Evolutionary conservation across 148 eudicot genomes (phyloP).

Genomic region (Linanthus parryae): DNA sequence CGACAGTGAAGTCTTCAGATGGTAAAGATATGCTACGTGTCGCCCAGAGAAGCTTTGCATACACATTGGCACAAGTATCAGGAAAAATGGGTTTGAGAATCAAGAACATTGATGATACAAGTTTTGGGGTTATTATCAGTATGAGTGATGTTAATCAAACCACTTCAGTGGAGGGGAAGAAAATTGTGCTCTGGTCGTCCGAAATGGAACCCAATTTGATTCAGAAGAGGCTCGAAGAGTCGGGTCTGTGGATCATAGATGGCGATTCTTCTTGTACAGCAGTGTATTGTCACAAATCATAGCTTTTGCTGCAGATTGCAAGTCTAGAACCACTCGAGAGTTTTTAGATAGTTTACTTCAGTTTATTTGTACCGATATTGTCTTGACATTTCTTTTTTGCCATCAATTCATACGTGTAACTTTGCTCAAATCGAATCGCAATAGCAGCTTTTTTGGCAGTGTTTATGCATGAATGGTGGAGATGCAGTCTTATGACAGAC

Average conservation of each 20-base stretch:
- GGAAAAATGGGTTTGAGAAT: constrained; percentile 26
- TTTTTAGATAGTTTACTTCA: too few species aligned
- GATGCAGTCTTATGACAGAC: too few species aligned
- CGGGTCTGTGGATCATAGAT: constrained; percentile 71
- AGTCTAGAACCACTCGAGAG: too few species aligned
- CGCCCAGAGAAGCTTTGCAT: constrained; percentile 23
- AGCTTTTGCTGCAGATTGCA: too few species aligned
- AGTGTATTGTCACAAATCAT: constrained; percentile 69
- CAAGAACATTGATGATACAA: constrained; percentile 31
- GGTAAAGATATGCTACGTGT: constrained; percentile 19
- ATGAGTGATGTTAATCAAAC: constrained; percentile 21
- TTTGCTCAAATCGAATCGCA: too few species aligned
- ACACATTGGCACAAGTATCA: constrained; percentile 28
- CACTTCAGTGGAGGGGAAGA: constrained; percentile 23
- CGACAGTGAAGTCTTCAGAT: constrained; percentile 15
- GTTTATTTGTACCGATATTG: too few species aligned
- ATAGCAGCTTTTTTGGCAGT: too few species aligned
- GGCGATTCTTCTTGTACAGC: constrained; percentile 62
- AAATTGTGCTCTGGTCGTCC: constrained; percentile 56
- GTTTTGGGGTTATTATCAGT: constrained; percentile 32
- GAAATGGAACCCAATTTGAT: constrained; percentile 31
- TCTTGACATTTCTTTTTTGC: too few species aligned
- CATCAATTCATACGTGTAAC: too few species aligned
- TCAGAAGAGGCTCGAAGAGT: constrained; percentile 34
- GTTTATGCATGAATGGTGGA: too few species aligned